phyloP scores from a whole-genome alignment of 2,329 filamentous ascomycete species.

The Hypoxylon rubiginosum region DNA sequence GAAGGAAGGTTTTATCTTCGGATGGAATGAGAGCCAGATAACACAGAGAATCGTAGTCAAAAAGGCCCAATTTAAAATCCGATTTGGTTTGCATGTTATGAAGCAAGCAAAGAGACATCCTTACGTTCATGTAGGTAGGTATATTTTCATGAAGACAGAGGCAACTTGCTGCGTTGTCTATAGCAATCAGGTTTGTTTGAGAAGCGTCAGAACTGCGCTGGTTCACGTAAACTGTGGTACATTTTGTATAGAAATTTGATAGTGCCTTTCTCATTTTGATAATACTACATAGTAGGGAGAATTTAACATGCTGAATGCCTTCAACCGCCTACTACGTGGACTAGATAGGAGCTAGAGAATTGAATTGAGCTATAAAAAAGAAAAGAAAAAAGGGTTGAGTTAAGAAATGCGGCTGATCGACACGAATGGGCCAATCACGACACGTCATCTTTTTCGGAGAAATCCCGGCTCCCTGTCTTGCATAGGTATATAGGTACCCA shows the following conservation, averaged over 20 bases:
- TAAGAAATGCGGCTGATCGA: not conserved
- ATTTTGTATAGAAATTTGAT: too few species aligned
- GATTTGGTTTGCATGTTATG: slow-evolving; percentile 14
- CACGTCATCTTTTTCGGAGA: slow-evolving; percentile 16
- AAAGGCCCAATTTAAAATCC: slow-evolving; percentile 50
- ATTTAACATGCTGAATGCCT: too few species aligned
- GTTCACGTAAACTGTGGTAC: too few species aligned
- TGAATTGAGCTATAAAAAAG: too few species aligned
- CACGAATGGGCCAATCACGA: slow-evolving; percentile 19
- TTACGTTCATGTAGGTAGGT: too few species aligned
- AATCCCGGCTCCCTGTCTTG: slow-evolving; percentile 5
- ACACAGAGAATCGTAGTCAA: slow-evolving; percentile 48
- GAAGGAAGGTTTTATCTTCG: slow-evolving; percentile 51
- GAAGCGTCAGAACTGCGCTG: too few species aligned
- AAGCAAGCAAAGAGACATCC: not conserved
- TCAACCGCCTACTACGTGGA: too few species aligned
- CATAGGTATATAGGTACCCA: too few species aligned
- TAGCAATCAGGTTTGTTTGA: not conserved
- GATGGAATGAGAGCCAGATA: slow-evolving; percentile 61
- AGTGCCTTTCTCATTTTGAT: too few species aligned
- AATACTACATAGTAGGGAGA: too few species aligned
- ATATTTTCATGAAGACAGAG: not conserved
- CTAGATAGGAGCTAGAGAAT: too few species aligned
- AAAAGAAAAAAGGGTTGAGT: not conserved
- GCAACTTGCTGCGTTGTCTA: not conserved